Base-by-base conservation (phyloP, 2,329 filamentous ascomycete genomes). In the Bimuria novae-zelandiae region DNA sequence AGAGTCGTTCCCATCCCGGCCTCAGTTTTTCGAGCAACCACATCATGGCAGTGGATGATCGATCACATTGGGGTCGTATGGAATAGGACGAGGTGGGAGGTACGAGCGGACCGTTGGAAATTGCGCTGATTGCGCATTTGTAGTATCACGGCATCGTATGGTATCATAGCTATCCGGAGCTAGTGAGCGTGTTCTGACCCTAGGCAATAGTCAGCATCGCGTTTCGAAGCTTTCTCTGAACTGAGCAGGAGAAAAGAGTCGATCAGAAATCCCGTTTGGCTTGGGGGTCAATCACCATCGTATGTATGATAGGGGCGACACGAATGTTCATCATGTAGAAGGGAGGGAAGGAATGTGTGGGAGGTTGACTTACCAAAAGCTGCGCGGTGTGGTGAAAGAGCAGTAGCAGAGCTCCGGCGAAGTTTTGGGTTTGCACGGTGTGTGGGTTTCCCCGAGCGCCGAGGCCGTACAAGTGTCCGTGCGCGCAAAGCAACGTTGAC, bases 231-330 rank as follows among this genome's bases (percentile, higher is more conserved):
- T 58, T 47, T 32, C 46, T 43, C n/a, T 29, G 25, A 43, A 33
- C 19, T 23, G 50, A 43, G 49, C 54, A 50, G 22, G 10, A 29
- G 25, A 30, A 17, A n/a, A 17, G 21, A 17, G 63, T 21, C 8
- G 53, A 60, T 72, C 70, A 72, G 70, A 63, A 60, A 62, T 73
- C 69, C 69, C 70, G 66, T 73, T 73, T 73, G 70, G 70, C 70
- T 72, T 70, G 67, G 69, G 67, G 65, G 69, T 73, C 70, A 62
- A 72, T 73, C 70, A 72, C 68, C 70, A 73, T 70, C 59, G 48
- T 58, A 68, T 56, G 67, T 73, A 67, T 67, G 70, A 73, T 73
- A 73, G 70, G 70, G 70, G 70, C 70, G 70, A 73, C 70, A 73
- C 70, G 59, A 64, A 65, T 57, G 63, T 67, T 73, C 70, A 68